Base-by-base conservation (phyloP, 2,329 filamentous ascomycete genomes). In the Periconia sp. region DNA sequence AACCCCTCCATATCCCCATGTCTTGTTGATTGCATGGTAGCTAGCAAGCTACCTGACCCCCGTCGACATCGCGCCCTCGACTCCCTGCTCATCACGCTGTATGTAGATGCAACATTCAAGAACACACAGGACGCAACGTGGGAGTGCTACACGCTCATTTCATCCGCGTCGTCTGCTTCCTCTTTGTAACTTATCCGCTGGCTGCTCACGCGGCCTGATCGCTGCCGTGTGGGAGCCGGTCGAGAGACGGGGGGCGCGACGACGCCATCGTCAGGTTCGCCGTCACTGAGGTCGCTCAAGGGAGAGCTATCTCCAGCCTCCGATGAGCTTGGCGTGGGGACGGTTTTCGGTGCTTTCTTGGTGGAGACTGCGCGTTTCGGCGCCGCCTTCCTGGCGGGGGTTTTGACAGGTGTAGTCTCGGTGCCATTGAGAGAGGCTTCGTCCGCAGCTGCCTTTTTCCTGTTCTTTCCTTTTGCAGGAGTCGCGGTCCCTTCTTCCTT, bases 301-400 rank as follows among this genome's bases (percentile, higher is more conserved):
- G 72, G 55, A 47, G 72, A 70, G 43, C 70, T 68, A 55, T 73
- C 72, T 40, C 73, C 71, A 13, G 72, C 67, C 8, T 72, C 67
- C 45, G 73, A 73, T 13, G 72, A 62, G 51, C 72, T 76, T 17
- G 77, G 78, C 31, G 76, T 79, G 45, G 73, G 72, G n/a, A 72
- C 76, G 27, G 62, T 62, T 53, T 74, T 77, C 41, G 65, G 64
- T 41, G 69, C 62, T 60, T 63, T 71, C 62, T 69, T 77, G 23
- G 71, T 66, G 45, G 62, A 58, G 47, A 66, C 70, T 49, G 60
- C 57, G 49, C 47, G 55, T 48, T 60, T 59, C 53, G 59, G 44
- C 45, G 62, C 60, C 14, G 66, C 27, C 60, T 77, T 77, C 55
- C 73, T 77, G 18, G 69, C 74, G 31, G 70, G 70, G 20, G 69